Conservation (phyloP, 768 basidiomycete genomes). For the Tricholoma sp. region DNA sequence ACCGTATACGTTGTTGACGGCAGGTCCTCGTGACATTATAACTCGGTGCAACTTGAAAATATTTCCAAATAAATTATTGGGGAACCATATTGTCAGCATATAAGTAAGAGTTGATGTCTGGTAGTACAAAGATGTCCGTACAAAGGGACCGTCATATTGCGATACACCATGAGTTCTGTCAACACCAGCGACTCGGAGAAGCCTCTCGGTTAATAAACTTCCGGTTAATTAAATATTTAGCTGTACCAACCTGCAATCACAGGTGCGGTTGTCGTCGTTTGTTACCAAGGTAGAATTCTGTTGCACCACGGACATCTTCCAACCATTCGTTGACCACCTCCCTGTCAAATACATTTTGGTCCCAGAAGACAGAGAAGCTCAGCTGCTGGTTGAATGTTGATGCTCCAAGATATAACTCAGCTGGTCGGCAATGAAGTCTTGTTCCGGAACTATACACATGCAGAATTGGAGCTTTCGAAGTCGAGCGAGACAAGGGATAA, state of each 20-base stretch:
- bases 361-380: conserved; percentile 29
- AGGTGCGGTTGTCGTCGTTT: not conserved
- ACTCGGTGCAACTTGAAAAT: too few species aligned
- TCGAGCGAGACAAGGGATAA: conserved; percentile 24
- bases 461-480: conserved; percentile 9
- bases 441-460: conserved; percentile 12
- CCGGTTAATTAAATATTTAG: too few species aligned
- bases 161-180: not conserved
- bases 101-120: too few species aligned
- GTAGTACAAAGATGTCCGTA: too few species aligned
- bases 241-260: too few species aligned
- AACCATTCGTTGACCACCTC: conserved; percentile 42
- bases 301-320: conserved; percentile 33
- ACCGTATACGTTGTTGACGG: too few species aligned
- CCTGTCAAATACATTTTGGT: conserved; percentile 42
- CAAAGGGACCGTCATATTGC: not conserved
- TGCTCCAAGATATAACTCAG: conserved; percentile 44
- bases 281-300: conserved; percentile 25
- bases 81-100: too few species aligned
- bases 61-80: too few species aligned
- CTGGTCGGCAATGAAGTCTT: conserved; percentile 37
- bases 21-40: too few species aligned
- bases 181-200: too few species aligned
- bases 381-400: conserved; percentile 27
- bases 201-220: too few species aligned